Evolutionary conservation across 192 early-diverging fungal genomes (phyloP).

Genomic region (Backusella morwellensis): DNA sequence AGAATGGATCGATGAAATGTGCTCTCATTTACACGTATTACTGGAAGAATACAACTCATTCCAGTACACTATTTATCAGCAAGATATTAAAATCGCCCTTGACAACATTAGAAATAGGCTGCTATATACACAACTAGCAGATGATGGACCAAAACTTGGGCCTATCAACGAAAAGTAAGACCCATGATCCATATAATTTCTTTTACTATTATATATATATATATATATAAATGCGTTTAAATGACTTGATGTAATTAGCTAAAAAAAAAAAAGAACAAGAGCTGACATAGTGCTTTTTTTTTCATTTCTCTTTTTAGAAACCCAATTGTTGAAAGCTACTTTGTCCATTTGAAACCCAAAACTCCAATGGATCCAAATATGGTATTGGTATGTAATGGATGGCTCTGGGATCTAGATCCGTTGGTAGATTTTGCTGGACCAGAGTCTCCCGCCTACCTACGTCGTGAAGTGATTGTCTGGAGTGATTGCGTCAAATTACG

Average conservation of each 20-base stretch:
- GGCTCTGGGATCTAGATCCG: constrained; percentile 90
- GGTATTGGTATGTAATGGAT: constrained; percentile 93
- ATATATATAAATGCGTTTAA: not conserved
- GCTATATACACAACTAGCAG: constrained; percentile 80
- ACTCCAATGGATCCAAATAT: constrained; percentile 55
- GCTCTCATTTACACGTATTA: constrained; percentile 53
- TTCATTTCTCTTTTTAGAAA: constrained; percentile 42
- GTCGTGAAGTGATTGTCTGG: constrained; percentile 96
- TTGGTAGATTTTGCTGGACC: constrained; percentile 90
- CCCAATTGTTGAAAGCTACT: constrained; percentile 89
- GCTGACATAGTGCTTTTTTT: not conserved
- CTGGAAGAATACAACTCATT: constrained; percentile 86
- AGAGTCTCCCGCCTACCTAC: constrained; percentile 83
- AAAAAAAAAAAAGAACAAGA: not conserved
- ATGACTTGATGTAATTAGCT: not conserved
- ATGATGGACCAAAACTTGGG: constrained; percentile 86
- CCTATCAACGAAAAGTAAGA: constrained; percentile 60
- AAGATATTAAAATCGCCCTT: constrained; percentile 65
- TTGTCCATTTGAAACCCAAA: constrained; percentile 69
- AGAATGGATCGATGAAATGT: constrained; percentile 34
- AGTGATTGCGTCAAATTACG: constrained; percentile 98
- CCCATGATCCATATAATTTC: not conserved
- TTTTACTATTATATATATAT: not conserved
- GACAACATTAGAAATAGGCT: constrained; percentile 77
- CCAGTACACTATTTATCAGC: constrained; percentile 82